Base-by-base conservation (phyloP, 2,329 filamentous ascomycete species). In the Calonectria multiphialidica region DNA sequence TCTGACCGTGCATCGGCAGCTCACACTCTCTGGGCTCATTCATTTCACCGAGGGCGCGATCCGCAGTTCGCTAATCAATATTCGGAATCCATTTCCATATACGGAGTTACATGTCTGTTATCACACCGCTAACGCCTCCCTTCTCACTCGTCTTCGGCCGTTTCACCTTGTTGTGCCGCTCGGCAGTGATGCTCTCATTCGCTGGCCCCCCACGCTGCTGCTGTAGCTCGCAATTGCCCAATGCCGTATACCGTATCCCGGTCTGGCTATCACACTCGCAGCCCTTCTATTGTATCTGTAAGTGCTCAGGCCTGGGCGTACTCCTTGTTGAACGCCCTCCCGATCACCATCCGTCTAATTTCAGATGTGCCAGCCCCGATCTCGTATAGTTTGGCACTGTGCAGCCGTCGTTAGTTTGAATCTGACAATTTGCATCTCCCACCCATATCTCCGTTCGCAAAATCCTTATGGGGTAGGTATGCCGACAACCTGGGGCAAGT, bases 351-450 rank as follows among this genome's bases (percentile, higher is more conserved):
- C 75, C 96, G 89, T 76, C 97, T 89, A 63, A 99, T 93, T 86
- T 99, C 97, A 72, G 95, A 98, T 4, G 97, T 98, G 7, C 97
- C 97, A 6, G 97, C 97, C 1, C 97, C 97, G 82, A 99, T 98
- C 86, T 98, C 97, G 83, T 99, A 99, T 72, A 99, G 83, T 82
- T 93, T 93, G 42, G 91, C 90, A 84, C 90, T 91, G 53, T 59
- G 74, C 37, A 37, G 42, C 45, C 21, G 7, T 71, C 10, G 67
- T 72, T 16, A 68, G 79, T 86, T 81, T 74, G 33, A 42, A 42
- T 37, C 8, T 37, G 16, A 42, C 15, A 21, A 16, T 33, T 44
- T 8, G 42, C 59, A 44, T 63, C 55, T 57, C 44, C 23, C 23
- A 33, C 37, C 57, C 23, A 67, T 44, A 50, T 64, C 16, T 37